These are phyloP conservation scores for Saccharomycopsis synnaedendra DNA, from an alignment of 805 yeast genomes.

Conservation along the genomic window DNA sequence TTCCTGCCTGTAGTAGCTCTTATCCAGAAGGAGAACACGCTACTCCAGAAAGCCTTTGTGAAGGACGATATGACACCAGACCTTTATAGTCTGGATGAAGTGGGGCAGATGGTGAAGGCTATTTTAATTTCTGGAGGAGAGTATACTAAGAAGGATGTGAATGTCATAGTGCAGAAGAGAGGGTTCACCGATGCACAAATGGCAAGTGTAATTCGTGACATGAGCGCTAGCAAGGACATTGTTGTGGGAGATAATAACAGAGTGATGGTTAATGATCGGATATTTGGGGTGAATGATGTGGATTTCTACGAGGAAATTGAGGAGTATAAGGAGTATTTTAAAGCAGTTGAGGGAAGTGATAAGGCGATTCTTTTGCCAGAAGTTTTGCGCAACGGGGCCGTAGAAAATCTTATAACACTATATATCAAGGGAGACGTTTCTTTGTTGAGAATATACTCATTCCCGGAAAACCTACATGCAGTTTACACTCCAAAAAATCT, in stretches of 20 bases:
- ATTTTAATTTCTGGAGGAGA: conserved; percentile 43
- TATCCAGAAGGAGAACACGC: conserved; percentile 50
- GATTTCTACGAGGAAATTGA: conserved; percentile 23
- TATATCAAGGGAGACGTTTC: background rate
- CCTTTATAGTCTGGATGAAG: background rate
- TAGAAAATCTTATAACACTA: background rate
- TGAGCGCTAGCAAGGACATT: conserved; percentile 44
- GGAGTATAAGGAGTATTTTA: conserved; percentile 32
- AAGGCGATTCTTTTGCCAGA: conserved; percentile 47
- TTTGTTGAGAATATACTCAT: background rate
- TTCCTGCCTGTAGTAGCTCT: conserved; percentile 45
- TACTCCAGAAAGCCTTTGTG: conserved; percentile 3
- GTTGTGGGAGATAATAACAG: conserved; percentile 21
- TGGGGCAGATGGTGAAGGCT: conserved; percentile 30
- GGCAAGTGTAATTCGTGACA: conserved; percentile 29
- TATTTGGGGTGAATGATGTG: conserved; percentile 19
- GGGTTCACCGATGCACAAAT: conserved; percentile 39
- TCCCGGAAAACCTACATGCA: background rate
- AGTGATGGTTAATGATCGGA: conserved; percentile 45
- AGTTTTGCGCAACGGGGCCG: conserved; percentile 1
- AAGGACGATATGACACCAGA: too few species aligned
- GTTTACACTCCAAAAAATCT: background rate
- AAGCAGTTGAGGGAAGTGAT: conserved; percentile 28
- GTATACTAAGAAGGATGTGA: conserved; percentile 37
- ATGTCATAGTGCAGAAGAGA: conserved; percentile 35